Evolutionary conservation across 2,329 filamentous ascomycete genomes (phyloP), one percentile per base, ranked within the genome.

Genomic region (Sporothrix variecibatus): DNA sequence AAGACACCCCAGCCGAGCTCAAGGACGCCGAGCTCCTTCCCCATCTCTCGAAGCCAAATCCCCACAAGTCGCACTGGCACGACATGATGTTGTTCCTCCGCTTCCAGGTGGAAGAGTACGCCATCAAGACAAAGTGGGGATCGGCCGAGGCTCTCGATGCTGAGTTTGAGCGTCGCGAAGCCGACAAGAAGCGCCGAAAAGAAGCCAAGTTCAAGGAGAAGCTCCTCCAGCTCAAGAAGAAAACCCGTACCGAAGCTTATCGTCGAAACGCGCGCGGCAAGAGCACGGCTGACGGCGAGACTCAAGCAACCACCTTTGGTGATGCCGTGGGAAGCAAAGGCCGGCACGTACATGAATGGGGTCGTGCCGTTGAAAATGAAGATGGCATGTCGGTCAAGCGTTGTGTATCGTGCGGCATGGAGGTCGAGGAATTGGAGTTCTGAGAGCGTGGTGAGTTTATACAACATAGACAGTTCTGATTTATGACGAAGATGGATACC

Each of bases 21-120:
- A 92, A 92, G 78, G 96, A 99, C 79, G 88, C 90, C 74, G 92
- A 95, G 20, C 86, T 99, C 1, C 86, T 99, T 0, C 95, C 95
- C 0, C 95, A 97, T 81, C 87, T 99, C 9, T 92, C 93, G 72
- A 91, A 92, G 46, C 95, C 96, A 0, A 99, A 99, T 79, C 96
- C 96, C 0, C 96, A 98, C 83, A 98, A 98, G 81, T 91, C 93
- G 0, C 94, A 95, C 74, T 99, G 94, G 94, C 94, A 98, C 82
- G 94, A 97, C 85, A 99, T 99, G 96, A 97, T 97, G 92, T 88
- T 99, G 2, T 99, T 96, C 81, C 86, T 99, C 28, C 92, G 96
- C 0, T 97, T 90, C 75, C 96, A 99, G 80, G 93, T 99, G 1
- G 96, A 99, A 80, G 94, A 94, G 73, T 98, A 98, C 80, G 96